phyloP scores from a whole-genome alignment of 2,329 filamentous ascomycete species.

The Thielaviopsis populi region DNA sequence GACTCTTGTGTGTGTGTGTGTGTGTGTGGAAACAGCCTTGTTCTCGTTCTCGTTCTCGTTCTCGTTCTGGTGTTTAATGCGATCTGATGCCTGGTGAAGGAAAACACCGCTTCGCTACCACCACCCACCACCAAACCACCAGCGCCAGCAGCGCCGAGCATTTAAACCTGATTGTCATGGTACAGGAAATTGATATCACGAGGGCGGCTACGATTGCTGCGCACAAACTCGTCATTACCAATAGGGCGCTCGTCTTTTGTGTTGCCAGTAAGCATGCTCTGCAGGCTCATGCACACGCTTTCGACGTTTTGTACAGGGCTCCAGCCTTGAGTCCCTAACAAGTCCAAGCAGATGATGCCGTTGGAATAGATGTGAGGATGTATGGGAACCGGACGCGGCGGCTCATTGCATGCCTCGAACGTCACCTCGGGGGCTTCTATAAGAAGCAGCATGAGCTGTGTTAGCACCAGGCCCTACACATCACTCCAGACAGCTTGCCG shows the following conservation, averaged over 20 bases:
- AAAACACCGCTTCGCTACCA: too few relatives aligned
- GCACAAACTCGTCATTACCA: slow-evolving; percentile 80
- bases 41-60: too few relatives aligned
- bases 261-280: slow-evolving; percentile 97
- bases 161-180: slow-evolving; percentile 66
- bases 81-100: not conserved
- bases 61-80: too few relatives aligned
- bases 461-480: not conserved
- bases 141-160: not conserved
- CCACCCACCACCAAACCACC: not conserved
- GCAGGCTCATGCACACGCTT: slow-evolving; percentile 90
- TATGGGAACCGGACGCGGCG: slow-evolving; percentile 57
- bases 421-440: slow-evolving; percentile 88
- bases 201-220: slow-evolving; percentile 61
- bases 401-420: slow-evolving; percentile 51
- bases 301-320: slow-evolving; percentile 94
- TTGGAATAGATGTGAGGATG: slow-evolving; percentile 98
- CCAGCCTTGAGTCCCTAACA: slow-evolving; percentile 80
- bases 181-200: slow-evolving; percentile 88
- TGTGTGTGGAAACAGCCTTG: too few relatives aligned
- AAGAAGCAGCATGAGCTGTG: not conserved
- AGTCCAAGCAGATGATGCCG: slow-evolving; percentile 93
- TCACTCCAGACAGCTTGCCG: not conserved
- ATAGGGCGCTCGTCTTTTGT: slow-evolving; percentile 78
- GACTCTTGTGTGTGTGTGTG: not conserved